Evolutionary conservation across 1,284 basidiomycete genomes (phyloP).

Genomic region (Boletus smithii): DNA sequence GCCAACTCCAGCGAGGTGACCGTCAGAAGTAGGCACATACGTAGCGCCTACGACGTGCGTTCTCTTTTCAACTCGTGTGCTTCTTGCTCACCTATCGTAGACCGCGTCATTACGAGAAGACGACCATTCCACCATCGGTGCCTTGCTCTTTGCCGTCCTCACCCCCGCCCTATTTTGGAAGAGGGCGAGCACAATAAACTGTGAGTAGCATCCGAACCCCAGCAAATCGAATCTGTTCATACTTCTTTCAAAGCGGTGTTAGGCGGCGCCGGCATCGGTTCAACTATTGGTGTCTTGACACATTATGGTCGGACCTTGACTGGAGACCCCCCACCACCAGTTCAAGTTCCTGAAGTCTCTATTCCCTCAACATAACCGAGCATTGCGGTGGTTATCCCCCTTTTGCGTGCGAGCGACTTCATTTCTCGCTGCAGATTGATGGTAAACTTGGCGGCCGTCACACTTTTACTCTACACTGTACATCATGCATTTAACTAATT

Average conservation of each 20-base stretch:
- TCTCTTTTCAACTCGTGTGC: neutral
- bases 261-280: constrained; percentile 67
- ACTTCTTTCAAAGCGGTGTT: constrained; percentile 48
- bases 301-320: constrained; percentile 51
- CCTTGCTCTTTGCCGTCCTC: constrained; percentile 56
- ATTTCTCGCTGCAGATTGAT: neutral
- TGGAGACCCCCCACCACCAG: constrained; percentile 47
- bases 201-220: constrained; percentile 38
- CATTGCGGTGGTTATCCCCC: neutral
- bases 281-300: constrained; percentile 52
- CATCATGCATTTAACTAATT: constrained; percentile 11
- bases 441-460: neutral
- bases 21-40: constrained; percentile 40
- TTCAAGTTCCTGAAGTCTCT: constrained; percentile 33
- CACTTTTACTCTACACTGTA: constrained; percentile 10
- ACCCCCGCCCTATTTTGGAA: constrained; percentile 69
- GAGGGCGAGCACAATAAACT: constrained; percentile 50
- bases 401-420: neutral
- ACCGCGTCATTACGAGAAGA: constrained; percentile 54
- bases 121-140: constrained; percentile 70
- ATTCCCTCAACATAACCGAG: constrained; percentile 8
- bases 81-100: constrained; percentile 34
- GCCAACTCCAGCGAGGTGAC: constrained; percentile 40
- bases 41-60: constrained; percentile 55
- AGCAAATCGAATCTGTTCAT: neutral